These are phyloP conservation scores for Protomyces pachydermus DNA, from an alignment of 1,139 yeast species.

Conservation along the genomic window DNA sequence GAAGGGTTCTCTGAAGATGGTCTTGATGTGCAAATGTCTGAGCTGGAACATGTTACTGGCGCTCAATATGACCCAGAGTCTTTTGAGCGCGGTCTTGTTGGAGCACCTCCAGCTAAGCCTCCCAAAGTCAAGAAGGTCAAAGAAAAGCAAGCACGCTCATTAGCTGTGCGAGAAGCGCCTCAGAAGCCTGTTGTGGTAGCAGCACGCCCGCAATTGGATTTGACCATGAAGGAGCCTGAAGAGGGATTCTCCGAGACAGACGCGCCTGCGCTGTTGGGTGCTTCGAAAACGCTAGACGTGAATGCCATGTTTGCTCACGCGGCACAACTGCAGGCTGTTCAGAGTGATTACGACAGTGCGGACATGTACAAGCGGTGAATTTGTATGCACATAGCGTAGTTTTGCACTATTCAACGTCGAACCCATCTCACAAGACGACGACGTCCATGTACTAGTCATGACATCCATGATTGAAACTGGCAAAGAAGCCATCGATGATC, in stretches of 20 bases:
- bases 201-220: background rate
- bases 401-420: too few relatives aligned
- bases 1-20: constrained; percentile 1
- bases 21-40: background rate
- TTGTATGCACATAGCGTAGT: too few relatives aligned
- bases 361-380: background rate
- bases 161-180: background rate
- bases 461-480: too few relatives aligned
- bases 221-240: background rate
- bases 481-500: too few relatives aligned
- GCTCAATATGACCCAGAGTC: background rate
- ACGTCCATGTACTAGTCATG: too few relatives aligned
- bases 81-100: background rate
- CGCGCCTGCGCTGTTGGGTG: background rate
- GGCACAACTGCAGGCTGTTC: background rate
- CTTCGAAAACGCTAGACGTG: background rate
- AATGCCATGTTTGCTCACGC: background rate
- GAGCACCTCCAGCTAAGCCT: background rate
- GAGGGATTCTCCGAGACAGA: background rate
- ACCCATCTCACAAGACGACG: too few relatives aligned
- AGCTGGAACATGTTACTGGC: background rate
- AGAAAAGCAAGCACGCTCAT: background rate
- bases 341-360: background rate
- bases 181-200: too few relatives aligned
- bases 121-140: background rate